Percentiles rank a stretch among this genome's conserved stretches.
These are phyloP conservation scores for Aristolochia fimbriata DNA, from an alignment of 164 flowering plant genomes.

Conservation along the genomic window DNA sequence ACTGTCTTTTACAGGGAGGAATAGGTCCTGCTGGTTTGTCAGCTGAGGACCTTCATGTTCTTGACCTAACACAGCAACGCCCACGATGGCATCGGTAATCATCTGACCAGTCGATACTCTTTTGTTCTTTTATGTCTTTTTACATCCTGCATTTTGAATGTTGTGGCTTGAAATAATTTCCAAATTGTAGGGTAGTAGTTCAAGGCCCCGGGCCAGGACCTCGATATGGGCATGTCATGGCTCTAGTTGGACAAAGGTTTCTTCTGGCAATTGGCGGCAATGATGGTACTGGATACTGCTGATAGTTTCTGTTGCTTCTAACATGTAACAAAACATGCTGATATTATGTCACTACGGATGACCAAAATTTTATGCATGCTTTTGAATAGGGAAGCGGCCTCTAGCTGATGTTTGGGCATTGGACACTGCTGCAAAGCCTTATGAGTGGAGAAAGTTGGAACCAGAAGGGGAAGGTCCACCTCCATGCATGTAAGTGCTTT, in stretches of 20 bases:
- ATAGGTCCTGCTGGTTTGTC: constrained; percentile 99
- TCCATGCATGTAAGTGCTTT: constrained; percentile 79
- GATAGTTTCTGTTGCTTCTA: background rate
- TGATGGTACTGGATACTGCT: constrained; percentile 47
- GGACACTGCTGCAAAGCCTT: constrained; percentile 99
- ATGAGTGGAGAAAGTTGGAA: constrained; percentile 98
- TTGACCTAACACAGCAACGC: constrained; percentile 91
- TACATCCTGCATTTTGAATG: too few relatives aligned
- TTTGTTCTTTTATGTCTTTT: background rate
- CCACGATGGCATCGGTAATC: constrained; percentile 97
- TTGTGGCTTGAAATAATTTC: constrained; percentile 2
- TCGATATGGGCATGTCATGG: constrained; percentile 99
- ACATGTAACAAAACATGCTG: background rate
- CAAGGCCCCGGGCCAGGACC: constrained; percentile 99
- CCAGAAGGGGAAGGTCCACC: constrained; percentile 99
- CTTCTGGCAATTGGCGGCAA: constrained; percentile 98
- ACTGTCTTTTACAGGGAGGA: constrained; percentile 59
- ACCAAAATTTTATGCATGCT: constrained; percentile 7
- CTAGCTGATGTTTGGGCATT: constrained; percentile 99
- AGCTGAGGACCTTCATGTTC: constrained; percentile 99
- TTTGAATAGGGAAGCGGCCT: constrained; percentile 71
- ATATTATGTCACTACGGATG: background rate
- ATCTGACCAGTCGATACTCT: background rate
- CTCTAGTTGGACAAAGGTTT: constrained; percentile 96
- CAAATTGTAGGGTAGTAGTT: constrained; percentile 68